A percentile compares a stretch with the other conserved stretches of the same genome.
Conservation (phyloP, 768 basidiomycete species). For the Boletus pseudo-olivaceus region DNA sequence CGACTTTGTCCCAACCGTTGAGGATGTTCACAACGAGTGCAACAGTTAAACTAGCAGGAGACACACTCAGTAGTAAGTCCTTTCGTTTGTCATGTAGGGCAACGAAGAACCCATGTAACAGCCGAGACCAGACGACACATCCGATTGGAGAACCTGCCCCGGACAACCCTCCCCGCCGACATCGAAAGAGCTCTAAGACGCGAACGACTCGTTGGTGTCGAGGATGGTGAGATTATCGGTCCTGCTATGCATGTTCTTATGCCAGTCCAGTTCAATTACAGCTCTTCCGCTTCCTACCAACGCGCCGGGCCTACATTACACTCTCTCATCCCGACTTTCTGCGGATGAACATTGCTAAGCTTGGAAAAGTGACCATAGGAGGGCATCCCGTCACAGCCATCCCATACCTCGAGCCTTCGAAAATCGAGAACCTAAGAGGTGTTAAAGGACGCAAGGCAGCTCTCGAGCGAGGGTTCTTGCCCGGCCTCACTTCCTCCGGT, state of each 20-base stretch:
- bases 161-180: constrained; percentile 53
- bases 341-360: constrained; percentile 37
- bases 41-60: constrained; percentile 7
- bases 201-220: constrained; percentile 43
- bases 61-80: constrained; percentile 14
- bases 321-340: constrained; percentile 47
- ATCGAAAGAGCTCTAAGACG: constrained; percentile 43
- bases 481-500: constrained; percentile 48
- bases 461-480: constrained; percentile 33
- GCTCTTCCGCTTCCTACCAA: constrained; percentile 59
- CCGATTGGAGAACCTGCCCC: constrained; percentile 46
- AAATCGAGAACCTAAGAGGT: constrained; percentile 35
- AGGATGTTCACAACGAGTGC: constrained; percentile 20
- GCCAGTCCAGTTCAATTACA: constrained; percentile 48
- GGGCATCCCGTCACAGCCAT: constrained; percentile 41
- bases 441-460: constrained; percentile 39
- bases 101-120: constrained; percentile 7
- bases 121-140: constrained; percentile 39
- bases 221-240: constrained; percentile 30
- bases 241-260: constrained; percentile 7
- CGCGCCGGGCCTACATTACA: constrained; percentile 55
- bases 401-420: constrained; percentile 25
- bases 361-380: constrained; percentile 44
- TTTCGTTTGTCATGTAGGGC: background rate
- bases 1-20: background rate